phyloP scores from a whole-genome alignment of 352 stramenopile genomes.

The Phytopythium litorale region DNA sequence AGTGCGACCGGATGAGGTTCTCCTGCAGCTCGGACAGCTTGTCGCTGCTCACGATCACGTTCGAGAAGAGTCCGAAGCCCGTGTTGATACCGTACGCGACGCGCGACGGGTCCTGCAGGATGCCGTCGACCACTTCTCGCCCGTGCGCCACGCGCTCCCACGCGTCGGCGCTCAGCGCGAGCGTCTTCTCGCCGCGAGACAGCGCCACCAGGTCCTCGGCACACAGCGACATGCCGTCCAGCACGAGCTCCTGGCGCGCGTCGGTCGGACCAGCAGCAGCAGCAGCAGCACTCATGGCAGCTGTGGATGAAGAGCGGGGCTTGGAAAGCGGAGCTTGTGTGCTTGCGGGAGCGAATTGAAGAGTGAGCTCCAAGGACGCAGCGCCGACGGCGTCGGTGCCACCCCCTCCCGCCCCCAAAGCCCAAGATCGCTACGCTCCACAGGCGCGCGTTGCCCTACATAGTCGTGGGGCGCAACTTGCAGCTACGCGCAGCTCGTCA shows the following conservation, averaged over 20 bases:
- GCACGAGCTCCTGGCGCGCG: constrained; percentile 28
- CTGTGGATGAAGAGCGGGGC: neutral
- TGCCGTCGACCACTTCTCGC: constrained; percentile 83
- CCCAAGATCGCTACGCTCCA: neutral
- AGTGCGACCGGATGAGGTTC: constrained; percentile 81
- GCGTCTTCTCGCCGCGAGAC: constrained; percentile 49
- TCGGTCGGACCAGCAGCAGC: neutral
- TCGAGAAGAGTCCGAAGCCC: constrained; percentile 89
- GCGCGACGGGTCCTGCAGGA: constrained; percentile 70
- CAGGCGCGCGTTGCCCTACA: neutral
- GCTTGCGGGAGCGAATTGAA: neutral
- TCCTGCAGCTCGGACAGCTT: constrained; percentile 86
- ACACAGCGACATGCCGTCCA: constrained; percentile 68
- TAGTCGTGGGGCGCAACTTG: neutral
- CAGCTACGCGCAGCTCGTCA: constrained; percentile 1
- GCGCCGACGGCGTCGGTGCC: too few relatives aligned
- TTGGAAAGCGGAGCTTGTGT: neutral
- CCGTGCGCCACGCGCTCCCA: constrained; percentile 72
- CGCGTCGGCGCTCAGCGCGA: constrained; percentile 59
- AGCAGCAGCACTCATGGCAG: neutral
- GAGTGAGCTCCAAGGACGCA: neutral
- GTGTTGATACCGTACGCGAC: constrained; percentile 93
- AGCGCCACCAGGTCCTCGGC: constrained; percentile 69
- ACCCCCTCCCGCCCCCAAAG: too few relatives aligned
- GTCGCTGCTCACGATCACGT: constrained; percentile 84